Base-by-base conservation (phyloP, 1,139 yeast species). In the Scheffersomyces insectosa region DNA sequence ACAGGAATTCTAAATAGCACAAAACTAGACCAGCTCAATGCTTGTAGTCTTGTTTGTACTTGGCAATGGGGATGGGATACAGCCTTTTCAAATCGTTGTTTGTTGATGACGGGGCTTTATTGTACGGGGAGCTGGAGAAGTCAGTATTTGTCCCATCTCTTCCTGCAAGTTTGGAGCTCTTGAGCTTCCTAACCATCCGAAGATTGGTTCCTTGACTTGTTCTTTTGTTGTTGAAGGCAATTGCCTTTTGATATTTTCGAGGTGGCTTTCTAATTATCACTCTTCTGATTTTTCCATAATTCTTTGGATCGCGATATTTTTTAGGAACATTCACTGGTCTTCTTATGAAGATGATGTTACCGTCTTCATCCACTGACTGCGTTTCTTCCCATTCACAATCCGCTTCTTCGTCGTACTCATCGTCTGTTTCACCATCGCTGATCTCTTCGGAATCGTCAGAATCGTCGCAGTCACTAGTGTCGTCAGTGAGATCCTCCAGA, bases 371-470 rank as follows among this genome's bases (percentile, higher is more conserved):
- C n/a, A 49, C 41, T 2, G 54, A 38, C 36, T 60, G 56, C 31
- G 52, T 55, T 46, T 62, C 66, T 45, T 61, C 65, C 65, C 66
- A 62, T 47, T 57, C 59, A 41, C 57, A 53, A 5, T 41, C 45
- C 5, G 33, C 45, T 4, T 28, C 37, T 9, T 20, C 14, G 12
- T 31, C 20, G 20, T 31, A 31, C 14, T 31, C 34, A 31, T 31
- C 34, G 15, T 31, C 34, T 5, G 34, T 14, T 20, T 31, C 34
- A 10, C 6, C 20, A 14, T 31, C 34, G n/a, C 23, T 14, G 8
- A 7, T 20, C 25, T 20, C 25, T 20, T 20, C 25, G 3, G 25
- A 20, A 20, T 20, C 25, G 8, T 20, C 25, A 20, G 25, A 20
- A 20, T 5, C 25, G 20, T 31, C 34, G 5, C 34, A 31, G 23